Base-by-base conservation (phyloP, 768 basidiomycete genomes). In the Suillus ampliporus region DNA sequence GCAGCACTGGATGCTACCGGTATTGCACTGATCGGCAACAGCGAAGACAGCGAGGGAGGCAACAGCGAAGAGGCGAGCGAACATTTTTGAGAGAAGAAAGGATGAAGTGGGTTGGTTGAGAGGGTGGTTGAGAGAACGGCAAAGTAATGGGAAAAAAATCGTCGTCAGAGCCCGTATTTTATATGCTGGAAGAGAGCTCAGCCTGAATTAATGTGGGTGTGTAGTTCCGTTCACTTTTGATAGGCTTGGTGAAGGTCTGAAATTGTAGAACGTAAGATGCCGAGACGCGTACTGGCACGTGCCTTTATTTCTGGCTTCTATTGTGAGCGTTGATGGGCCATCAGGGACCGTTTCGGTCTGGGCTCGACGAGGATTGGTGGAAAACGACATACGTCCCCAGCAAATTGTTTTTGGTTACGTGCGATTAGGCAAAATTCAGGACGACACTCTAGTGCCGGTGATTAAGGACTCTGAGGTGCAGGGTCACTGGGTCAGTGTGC, bases 11-110 rank as follows among this genome's bases (percentile, higher is more conserved):
- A 59, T 35, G 17, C 8, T 23, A 19, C 62, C 62, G 10, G 40
- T 61, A 50, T 52, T 43, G 51, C 62, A 61, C 51, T 61, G 26
- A 50, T 47, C 41, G 23, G 58, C 62, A n/a, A 54, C 5, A 44
- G 51, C 41, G 51, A 60, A 48, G 34, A 40, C 47, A 21, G 26
- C 62, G 37, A 63, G 50, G 17, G 62, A 41, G 21, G 43, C 57
- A 37, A 63, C 4, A 26, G 62, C 62, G 13, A 63, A n/a, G 34
- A 63, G 9, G 21, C 59, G 62, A 26, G 62, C 40, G 41, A 63
- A 51, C 51, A 60, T 63, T 19, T 1, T 31, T 50, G 28, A 19
- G 10, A 19, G 2, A 14, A 14, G 4, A 50, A n/a, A 44, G n/a
- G 5, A 11, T 44, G 10, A 50, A 28, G 19, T 4, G 10, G 34